A percentile compares a stretch with the other conserved stretches of the same genome.
Conservation (phyloP, 495 filamentous ascomycete genomes). For the Rostrohypoxylon terebratum region DNA sequence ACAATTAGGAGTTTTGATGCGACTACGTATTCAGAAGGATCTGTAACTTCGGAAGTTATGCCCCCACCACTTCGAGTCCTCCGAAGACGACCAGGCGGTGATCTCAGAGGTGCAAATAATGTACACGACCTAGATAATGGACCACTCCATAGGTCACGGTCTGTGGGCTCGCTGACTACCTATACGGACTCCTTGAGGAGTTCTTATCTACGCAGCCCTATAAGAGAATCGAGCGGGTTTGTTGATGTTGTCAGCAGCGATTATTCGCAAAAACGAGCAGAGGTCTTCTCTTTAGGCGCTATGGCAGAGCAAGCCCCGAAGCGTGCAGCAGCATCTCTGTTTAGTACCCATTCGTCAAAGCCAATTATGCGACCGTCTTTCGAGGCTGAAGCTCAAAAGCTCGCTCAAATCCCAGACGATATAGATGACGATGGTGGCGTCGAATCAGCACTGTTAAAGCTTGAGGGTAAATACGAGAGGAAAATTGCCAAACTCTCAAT, state of each 20-base stretch:
- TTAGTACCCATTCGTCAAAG: constrained; percentile 80
- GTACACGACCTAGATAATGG: constrained; percentile 72
- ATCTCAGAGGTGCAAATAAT: constrained; percentile 82
- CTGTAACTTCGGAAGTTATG: constrained; percentile 52
- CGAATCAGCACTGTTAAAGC: constrained; percentile 88
- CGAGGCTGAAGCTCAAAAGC: constrained; percentile 86
- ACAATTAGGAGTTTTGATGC: constrained; percentile 71
- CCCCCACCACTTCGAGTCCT: constrained; percentile 71
- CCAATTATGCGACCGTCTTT: constrained; percentile 86
- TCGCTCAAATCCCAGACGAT: constrained; percentile 91
- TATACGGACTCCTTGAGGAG: constrained; percentile 75
- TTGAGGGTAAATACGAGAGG: constrained; percentile 85
- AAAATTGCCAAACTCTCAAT: constrained; percentile 61
- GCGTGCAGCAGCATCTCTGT: constrained; percentile 64
- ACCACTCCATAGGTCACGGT: constrained; percentile 70
- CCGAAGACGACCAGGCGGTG: constrained; percentile 86
- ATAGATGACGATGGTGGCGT: constrained; percentile 86
- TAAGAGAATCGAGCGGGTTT: constrained; percentile 53
- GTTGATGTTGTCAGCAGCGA: constrained; percentile 60
- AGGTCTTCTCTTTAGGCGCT: constrained; percentile 69
- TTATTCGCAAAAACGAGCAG: constrained; percentile 52
- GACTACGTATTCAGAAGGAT: constrained; percentile 64
- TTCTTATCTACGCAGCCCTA: constrained; percentile 63
- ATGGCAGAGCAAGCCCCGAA: constrained; percentile 63
- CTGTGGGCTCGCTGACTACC: constrained; percentile 76